Base-by-base conservation (phyloP, 805 yeast genomes). In the Kuraishia piskuri region DNA sequence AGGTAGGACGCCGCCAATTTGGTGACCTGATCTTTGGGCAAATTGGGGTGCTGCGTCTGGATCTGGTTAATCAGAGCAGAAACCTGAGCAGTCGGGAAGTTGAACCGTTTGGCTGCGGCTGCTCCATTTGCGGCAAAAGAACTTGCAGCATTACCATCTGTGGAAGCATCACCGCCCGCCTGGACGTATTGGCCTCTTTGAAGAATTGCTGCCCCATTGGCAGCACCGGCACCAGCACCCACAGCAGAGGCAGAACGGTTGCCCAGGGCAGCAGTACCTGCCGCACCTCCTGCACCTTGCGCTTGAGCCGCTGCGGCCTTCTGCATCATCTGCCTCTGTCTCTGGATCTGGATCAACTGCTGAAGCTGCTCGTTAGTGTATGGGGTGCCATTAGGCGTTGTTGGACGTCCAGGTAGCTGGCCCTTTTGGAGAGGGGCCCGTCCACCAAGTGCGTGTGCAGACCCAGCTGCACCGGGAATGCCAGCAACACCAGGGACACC, bases 21-120 rank as follows among this genome's bases (percentile, higher is more conserved):
- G 2, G 86, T 80, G 0, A 84, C 87, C 59, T 84, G 86, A 54
- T 80, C 84, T 56, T 82, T 82, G 10, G 81, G 72, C 62, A 82
- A 68, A 31, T 74, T 77, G 1, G 90, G 90, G 62, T 84, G 79
- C 59, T 82, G 82, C n/a, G 76, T 68, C 62, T 83, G 87, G 52
- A 84, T 83, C 48, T 83, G 81, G 58, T 74, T 79, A 54, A 84
- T 79, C 46, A 84, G 76, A 1, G 86, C 84, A 9, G 86, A 76
- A 3, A 84, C 86, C 59, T 84, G 88, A 1, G 83, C 79, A 14
- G 83, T 80, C 0, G 82, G 77, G 64, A 82, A 78, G 31, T 58
- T 59, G 44, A 68, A 59, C 22, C 65, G 22, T 31, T 49, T 49
- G 9, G 17, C 25, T 9, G 26, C 47, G 17, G 22, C 37, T 25